A percentile compares a stretch with the other conserved stretches of the same genome.
Evolutionary conservation across 1,139 yeast species (phyloP).

Genomic region (Candida buenavistaensis): DNA sequence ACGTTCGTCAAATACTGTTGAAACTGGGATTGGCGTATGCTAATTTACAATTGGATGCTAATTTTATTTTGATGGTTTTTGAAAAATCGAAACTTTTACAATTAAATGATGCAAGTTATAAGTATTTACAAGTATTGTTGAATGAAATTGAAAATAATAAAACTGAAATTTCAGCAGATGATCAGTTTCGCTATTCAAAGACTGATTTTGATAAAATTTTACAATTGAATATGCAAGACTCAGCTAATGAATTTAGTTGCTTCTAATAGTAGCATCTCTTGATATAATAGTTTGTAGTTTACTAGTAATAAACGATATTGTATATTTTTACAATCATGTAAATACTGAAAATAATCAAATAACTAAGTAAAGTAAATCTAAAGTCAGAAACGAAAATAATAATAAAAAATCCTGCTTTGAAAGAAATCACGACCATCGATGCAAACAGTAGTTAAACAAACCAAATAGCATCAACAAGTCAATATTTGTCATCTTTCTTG

Average conservation of each 20-base stretch:
- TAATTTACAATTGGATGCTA: constrained; percentile 38
- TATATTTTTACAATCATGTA: too few species aligned
- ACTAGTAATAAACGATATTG: too few species aligned
- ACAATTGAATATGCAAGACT: constrained; percentile 29
- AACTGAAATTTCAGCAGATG: constrained; percentile 15
- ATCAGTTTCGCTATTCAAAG: constrained; percentile 18
- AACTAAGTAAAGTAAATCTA: too few species aligned
- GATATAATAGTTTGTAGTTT: too few species aligned
- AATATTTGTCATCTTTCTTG: too few species aligned
- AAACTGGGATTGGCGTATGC: constrained; percentile 16
- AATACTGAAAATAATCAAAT: too few species aligned
- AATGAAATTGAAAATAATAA: constrained; percentile 32
- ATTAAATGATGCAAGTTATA: constrained; percentile 39
- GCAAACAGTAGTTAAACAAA: too few species aligned
- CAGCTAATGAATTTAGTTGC: constrained; percentile 34
- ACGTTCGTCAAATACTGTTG: constrained; percentile 23
- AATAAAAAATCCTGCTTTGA: too few species aligned
- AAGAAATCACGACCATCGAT: too few species aligned
- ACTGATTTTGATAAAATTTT: constrained; percentile 31
- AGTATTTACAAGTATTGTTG: constrained; percentile 34
- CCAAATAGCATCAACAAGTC: too few species aligned
- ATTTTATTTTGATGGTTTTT: constrained; percentile 42
- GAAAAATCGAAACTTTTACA: constrained; percentile 36
- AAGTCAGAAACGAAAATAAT: too few species aligned
- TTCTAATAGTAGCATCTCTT: too few species aligned